These are phyloP conservation scores for Aspergillus ruber DNA, from an alignment of 2,329 filamentous ascomycete genomes.

Conservation along the genomic window DNA sequence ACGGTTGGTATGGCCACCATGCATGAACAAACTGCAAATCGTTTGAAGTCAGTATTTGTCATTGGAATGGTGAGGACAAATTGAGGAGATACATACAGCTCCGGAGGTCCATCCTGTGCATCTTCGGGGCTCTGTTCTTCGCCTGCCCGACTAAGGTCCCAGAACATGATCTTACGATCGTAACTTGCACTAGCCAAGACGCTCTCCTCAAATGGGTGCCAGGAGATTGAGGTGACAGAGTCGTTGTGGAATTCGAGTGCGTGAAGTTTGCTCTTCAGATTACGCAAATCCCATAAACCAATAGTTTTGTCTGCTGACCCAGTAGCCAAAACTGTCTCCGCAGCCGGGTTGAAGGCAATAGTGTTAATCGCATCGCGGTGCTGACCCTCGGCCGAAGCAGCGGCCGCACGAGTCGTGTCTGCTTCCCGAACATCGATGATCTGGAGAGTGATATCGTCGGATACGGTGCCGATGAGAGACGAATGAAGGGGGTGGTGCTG, in stretches of 20 bases:
- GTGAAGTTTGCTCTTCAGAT: slow-evolving; percentile 84
- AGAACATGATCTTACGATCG: slow-evolving; percentile 89
- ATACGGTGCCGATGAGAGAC: slow-evolving; percentile 83
- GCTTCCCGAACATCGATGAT: slow-evolving; percentile 76
- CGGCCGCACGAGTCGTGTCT: slow-evolving; percentile 56
- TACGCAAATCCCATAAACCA: slow-evolving; percentile 89
- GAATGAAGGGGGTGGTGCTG: slow-evolving; percentile 86
- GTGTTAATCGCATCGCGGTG: slow-evolving; percentile 93
- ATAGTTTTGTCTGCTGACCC: slow-evolving; percentile 94
- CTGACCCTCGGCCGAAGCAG: slow-evolving; percentile 63
- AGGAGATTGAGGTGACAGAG: slow-evolving; percentile 83
- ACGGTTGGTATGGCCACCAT: slow-evolving; percentile 95
- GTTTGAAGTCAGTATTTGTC: slow-evolving; percentile 3
- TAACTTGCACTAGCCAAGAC: slow-evolving; percentile 89
- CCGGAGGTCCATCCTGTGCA: slow-evolving; percentile 86
- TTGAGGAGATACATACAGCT: slow-evolving; percentile 60
- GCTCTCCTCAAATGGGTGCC: slow-evolving; percentile 86
- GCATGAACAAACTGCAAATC: slow-evolving; percentile 76
- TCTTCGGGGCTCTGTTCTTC: slow-evolving; percentile 95
- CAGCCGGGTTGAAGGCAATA: slow-evolving; percentile 86
- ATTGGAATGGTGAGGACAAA: background rate
- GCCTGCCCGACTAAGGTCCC: slow-evolving; percentile 87
- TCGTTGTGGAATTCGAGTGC: slow-evolving; percentile 82
- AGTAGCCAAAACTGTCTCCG: slow-evolving; percentile 85
- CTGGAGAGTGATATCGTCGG: slow-evolving; percentile 88